These are phyloP conservation scores for Yamadazyma atmosphaerica DNA, from an alignment of 1,139 yeast species.

Conservation along the genomic window DNA sequence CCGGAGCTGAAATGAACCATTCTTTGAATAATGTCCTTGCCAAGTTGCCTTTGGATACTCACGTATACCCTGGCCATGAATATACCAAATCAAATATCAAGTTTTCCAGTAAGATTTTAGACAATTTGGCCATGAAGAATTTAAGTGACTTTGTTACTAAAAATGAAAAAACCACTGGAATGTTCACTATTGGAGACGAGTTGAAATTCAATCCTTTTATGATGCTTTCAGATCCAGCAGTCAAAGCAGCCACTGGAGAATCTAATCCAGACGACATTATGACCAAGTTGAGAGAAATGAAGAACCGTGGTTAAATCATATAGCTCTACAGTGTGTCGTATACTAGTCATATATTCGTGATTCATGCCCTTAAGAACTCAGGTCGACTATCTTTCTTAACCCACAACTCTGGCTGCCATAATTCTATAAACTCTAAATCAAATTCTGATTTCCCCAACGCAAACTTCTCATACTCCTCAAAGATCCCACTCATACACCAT, in stretches of 20 bases:
- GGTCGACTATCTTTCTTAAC: conserved; percentile 34
- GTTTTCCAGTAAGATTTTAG: conserved; percentile 68
- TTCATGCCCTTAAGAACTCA: conserved; percentile 30
- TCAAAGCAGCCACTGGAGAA: conserved; percentile 46
- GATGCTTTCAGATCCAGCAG: conserved; percentile 62
- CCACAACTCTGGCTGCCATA: conserved; percentile 49
- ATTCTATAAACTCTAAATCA: conserved; percentile 67
- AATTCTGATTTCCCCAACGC: conserved; percentile 93
- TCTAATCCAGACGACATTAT: conserved; percentile 53
- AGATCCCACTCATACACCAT: conserved; percentile 91
- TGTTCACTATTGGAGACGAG: conserved; percentile 84
- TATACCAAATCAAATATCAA: conserved; percentile 81
- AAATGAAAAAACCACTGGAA: conserved; percentile 79
- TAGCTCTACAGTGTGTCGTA: not conserved
- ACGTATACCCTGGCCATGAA: conserved; percentile 93
- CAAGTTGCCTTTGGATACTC: conserved; percentile 63
- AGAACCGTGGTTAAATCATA: conserved; percentile 51
- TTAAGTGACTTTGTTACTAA: conserved; percentile 51
- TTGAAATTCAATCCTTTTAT: conserved; percentile 84
- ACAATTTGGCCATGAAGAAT: conserved; percentile 51
- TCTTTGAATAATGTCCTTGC: conserved; percentile 63
- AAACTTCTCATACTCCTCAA: conserved; percentile 90
- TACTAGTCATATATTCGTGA: not conserved
- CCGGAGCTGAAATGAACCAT: conserved; percentile 73
- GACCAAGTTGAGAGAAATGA: conserved; percentile 67